Conservation (phyloP, 192 early-diverging fungal species). For the Kickxella alabastrina region DNA sequence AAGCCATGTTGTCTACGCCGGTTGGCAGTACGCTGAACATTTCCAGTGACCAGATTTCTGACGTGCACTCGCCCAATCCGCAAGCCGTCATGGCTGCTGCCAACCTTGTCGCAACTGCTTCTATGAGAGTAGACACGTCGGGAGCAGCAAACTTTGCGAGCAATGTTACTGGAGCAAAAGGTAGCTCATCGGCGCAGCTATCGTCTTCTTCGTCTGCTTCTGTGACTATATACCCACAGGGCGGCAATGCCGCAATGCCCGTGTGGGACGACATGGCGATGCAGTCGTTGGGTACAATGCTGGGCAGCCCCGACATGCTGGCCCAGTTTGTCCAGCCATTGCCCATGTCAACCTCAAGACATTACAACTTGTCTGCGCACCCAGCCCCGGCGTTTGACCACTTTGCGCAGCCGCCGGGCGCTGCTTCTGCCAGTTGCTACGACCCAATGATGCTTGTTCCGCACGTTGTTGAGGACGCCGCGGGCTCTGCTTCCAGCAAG, state of each 20-base stretch:
- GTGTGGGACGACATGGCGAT: conserved; percentile 20
- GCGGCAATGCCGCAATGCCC: conserved; percentile 1
- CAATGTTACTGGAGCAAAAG: too few species aligned
- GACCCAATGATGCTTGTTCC: too few species aligned
- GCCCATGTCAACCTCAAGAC: conserved; percentile 13
- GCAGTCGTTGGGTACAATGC: conserved; percentile 25
- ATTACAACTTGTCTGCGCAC: conserved; percentile 30
- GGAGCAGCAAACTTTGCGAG: too few species aligned
- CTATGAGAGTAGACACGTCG: conserved; percentile 1
- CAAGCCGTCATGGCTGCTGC: conserved; percentile 1
- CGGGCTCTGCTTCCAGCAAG: neutral
- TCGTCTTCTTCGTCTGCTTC: conserved; percentile 6
- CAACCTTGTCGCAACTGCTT: conserved; percentile 2
- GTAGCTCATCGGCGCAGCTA: neutral
- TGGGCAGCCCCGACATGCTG: conserved; percentile 32
- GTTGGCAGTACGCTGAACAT: neutral
- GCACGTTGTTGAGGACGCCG: too few species aligned
- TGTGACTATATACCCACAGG: conserved; percentile 29
- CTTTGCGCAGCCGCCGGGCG: conserved; percentile 4
- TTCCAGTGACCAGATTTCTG: neutral
- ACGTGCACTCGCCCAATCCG: neutral
- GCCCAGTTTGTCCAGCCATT: conserved; percentile 41
- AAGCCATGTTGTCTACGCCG: neutral
- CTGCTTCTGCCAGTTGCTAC: conserved; percentile 4
- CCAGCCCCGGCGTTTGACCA: conserved; percentile 29